Percentiles rank a stretch among this genome's conserved stretches.
These are phyloP conservation scores for Cryphonectria nitschkei DNA, from an alignment of 2,329 filamentous ascomycete species.

Conservation along the genomic window DNA sequence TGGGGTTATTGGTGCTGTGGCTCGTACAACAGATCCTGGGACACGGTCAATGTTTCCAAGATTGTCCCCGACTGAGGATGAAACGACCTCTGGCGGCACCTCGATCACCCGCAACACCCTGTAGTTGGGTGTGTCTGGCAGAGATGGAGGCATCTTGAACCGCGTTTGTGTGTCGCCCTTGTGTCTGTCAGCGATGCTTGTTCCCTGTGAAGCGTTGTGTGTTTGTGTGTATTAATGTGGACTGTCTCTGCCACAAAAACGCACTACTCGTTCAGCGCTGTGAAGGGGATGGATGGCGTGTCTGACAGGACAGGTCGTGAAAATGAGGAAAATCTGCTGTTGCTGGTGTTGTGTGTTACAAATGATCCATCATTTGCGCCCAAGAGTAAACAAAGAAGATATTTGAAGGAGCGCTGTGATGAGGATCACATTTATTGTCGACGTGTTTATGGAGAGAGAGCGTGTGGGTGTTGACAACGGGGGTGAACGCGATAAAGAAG, in stretches of 20 bases:
- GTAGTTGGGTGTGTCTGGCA: background rate
- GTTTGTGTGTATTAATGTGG: background rate
- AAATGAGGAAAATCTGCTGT: background rate
- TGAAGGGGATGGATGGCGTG: background rate
- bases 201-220: background rate
- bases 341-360: no score
- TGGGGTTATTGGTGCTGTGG: background rate
- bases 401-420: background rate
- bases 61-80: background rate
- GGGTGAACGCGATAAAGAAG: background rate
- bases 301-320: background rate
- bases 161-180: background rate
- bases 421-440: background rate
- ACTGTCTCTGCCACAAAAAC: background rate
- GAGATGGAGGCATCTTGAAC: constrained; percentile 1
- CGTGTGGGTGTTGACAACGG: background rate
- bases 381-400: background rate
- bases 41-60: background rate
- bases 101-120: constrained; percentile 3
- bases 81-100: background rate
- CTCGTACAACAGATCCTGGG: background rate
- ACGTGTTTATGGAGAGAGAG: background rate
- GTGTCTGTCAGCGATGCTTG: background rate
- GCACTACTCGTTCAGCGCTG: background rate
- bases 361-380: background rate